phyloP scores from a whole-genome alignment of 208 protist species.

The Crithidia thermophila region DNA sequence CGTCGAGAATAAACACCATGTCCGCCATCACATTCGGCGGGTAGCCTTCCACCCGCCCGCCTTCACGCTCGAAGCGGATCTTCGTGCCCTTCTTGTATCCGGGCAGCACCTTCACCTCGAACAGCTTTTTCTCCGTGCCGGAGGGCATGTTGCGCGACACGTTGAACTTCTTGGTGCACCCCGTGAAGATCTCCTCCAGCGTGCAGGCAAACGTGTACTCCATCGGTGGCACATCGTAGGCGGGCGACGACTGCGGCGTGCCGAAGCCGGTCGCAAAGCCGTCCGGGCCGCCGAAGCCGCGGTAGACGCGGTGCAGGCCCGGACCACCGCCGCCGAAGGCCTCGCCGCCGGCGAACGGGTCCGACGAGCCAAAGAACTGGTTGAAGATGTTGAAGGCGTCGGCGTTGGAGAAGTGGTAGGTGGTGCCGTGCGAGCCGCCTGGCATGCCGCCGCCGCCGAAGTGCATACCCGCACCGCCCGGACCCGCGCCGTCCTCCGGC shows the following conservation, averaged over 20 bases:
- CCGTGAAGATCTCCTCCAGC: constrained; percentile 98
- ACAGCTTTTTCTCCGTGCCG: constrained; percentile 84
- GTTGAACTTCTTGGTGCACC: constrained; percentile 94
- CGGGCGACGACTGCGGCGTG: constrained; percentile 89
- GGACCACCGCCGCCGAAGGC: constrained; percentile 85
- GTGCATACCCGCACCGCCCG: constrained; percentile 63
- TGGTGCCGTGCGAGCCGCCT: constrained; percentile 37
- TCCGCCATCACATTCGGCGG: constrained; percentile 93
- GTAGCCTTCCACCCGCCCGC: constrained; percentile 82
- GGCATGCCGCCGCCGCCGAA: constrained; percentile 68
- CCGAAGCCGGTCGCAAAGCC: constrained; percentile 72
- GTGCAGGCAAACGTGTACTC: constrained; percentile 93
- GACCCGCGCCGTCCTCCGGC: constrained; percentile 50
- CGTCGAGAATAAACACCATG: constrained; percentile 96
- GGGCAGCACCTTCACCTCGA: constrained; percentile 94
- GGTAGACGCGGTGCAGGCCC: constrained; percentile 84
- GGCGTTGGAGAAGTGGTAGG: constrained; percentile 69
- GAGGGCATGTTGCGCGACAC: constrained; percentile 84
- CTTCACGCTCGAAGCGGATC: constrained; percentile 92
- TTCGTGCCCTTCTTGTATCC: constrained; percentile 98
- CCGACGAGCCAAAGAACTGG: constrained; percentile 75
- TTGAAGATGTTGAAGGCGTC: constrained; percentile 93
- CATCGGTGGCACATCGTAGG: constrained; percentile 80
- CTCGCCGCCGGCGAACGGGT: constrained; percentile 87
- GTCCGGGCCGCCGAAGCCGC: constrained; percentile 76